Conservation (phyloP, 2,329 filamentous ascomycete species). For the Leptographium lundbergii region DNA sequence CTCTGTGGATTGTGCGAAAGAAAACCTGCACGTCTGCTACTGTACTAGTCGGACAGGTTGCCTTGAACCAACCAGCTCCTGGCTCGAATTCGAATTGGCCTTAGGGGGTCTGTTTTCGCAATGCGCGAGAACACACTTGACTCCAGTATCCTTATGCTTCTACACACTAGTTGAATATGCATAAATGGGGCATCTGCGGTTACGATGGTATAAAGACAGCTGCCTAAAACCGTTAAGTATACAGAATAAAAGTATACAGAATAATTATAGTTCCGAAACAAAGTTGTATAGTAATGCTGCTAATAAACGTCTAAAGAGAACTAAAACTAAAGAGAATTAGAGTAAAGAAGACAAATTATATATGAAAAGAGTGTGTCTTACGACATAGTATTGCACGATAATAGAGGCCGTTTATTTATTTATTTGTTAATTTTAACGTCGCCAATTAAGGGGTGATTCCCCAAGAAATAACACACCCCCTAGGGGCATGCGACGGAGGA, state of each 20-base stretch:
- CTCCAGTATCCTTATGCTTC: conserved; percentile 13
- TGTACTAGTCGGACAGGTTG: conserved; percentile 9
- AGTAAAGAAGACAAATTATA: neutral
- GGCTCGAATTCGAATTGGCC: conserved; percentile 14
- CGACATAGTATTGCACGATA: too few species aligned
- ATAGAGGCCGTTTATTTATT: too few species aligned
- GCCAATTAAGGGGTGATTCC: too few species aligned
- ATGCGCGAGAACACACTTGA: conserved; percentile 12
- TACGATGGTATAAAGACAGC: neutral
- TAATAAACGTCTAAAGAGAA: too few species aligned
- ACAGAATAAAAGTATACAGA: too few species aligned
- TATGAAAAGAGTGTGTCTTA: neutral
- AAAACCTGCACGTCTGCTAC: conserved; percentile 7
- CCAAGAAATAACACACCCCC: too few species aligned
- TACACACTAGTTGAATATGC: conserved; percentile 17
- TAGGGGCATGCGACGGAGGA: too few species aligned
- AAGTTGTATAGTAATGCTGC: too few species aligned
- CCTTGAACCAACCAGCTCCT: conserved; percentile 14
- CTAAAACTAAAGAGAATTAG: too few species aligned
- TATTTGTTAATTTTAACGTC: too few species aligned
- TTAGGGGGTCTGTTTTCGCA: conserved; percentile 11
- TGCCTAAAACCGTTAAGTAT: too few species aligned
- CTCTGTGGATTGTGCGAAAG: conserved; percentile 8
- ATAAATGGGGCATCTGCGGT: conserved; percentile 9
- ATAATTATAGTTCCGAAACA: too few species aligned